Conservation (phyloP, 225 moss, liverwort and hornwort species). For the Polytrichum formosum region DNA sequence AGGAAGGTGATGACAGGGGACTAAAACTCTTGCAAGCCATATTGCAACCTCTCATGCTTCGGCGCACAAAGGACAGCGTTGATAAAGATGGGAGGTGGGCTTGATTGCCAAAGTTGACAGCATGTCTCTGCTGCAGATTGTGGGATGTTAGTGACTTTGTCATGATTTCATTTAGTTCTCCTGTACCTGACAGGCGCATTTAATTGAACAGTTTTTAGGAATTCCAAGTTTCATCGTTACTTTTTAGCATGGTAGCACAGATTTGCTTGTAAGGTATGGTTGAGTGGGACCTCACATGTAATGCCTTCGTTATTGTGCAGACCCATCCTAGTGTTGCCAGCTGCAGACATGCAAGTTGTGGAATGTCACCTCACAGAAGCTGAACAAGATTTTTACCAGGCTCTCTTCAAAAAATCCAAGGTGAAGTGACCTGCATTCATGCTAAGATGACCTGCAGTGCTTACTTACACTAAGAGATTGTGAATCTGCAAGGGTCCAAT, state of each 20-base stretch:
- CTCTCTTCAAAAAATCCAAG: conserved; percentile 81
- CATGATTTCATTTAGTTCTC: too few species aligned
- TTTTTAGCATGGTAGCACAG: too few species aligned
- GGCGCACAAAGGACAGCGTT: conserved; percentile 78
- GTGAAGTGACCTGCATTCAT: conserved; percentile 13
- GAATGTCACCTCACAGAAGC: conserved; percentile 78
- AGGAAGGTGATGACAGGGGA: conserved; percentile 80
- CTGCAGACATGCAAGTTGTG: conserved; percentile 77
- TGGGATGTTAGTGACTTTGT: too few species aligned
- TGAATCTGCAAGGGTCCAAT: background rate
- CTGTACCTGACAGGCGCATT: too few species aligned
- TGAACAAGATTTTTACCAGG: conserved; percentile 86
- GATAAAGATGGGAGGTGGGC: conserved; percentile 75
- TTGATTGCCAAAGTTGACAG: background rate
- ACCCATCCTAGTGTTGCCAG: conserved; percentile 77
- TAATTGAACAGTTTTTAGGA: too few species aligned
- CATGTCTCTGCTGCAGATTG: too few species aligned
- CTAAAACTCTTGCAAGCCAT: conserved; percentile 72
- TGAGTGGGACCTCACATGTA: background rate
- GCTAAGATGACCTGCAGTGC: background rate
- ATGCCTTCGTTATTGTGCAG: conserved; percentile 29
- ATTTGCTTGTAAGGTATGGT: background rate
- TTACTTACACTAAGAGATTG: background rate
- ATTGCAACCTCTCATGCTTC: conserved; percentile 81
- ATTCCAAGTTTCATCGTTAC: too few species aligned